Percentiles rank a stretch among this genome's conserved stretches.
phyloP scores from a whole-genome alignment of 2,329 filamentous ascomycete genomes.

The Pseudogymnoascus sp. region DNA sequence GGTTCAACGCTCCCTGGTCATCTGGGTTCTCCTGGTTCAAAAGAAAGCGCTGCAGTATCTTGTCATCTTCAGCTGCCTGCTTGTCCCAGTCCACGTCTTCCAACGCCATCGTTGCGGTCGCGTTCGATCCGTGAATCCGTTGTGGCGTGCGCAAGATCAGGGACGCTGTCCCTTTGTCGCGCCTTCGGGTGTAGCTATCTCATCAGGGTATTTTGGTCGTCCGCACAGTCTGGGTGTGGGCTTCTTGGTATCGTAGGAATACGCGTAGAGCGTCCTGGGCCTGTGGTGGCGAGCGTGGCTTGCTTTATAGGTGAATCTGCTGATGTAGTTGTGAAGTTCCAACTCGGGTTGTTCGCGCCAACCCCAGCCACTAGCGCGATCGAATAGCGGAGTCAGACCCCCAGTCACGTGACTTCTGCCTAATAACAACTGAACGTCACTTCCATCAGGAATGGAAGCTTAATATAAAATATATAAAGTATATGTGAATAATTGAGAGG shows the following conservation, averaged over 20 bases:
- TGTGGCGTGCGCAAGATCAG: slow-evolving; percentile 3
- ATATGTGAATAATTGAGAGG: neutral
- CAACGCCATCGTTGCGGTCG: slow-evolving; percentile 10
- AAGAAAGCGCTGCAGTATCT: slow-evolving; percentile 37
- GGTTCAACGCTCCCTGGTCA: slow-evolving; percentile 32
- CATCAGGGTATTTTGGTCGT: neutral
- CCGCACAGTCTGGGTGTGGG: neutral
- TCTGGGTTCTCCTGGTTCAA: slow-evolving; percentile 34
- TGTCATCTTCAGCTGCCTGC: slow-evolving; percentile 42
- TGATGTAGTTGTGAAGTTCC: slow-evolving; percentile 9
- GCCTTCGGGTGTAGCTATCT: slow-evolving; percentile 1
- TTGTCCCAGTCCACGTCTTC: slow-evolving; percentile 32
- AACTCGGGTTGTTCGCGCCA: slow-evolving; percentile 2
- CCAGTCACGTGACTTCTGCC: neutral
- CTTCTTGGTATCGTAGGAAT: neutral
- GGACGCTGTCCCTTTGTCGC: slow-evolving; percentile 1
- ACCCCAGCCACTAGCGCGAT: slow-evolving; percentile 6
- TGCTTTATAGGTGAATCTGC: neutral
- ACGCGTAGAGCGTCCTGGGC: neutral
- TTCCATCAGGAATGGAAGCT: neutral
- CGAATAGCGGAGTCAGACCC: neutral
- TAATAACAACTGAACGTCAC: neutral
- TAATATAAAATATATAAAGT: neutral
- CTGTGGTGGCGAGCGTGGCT: neutral
- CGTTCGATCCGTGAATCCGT: neutral